phyloP scores from a whole-genome alignment of 768 basidiomycete species.

The Podaxis sp. region DNA sequence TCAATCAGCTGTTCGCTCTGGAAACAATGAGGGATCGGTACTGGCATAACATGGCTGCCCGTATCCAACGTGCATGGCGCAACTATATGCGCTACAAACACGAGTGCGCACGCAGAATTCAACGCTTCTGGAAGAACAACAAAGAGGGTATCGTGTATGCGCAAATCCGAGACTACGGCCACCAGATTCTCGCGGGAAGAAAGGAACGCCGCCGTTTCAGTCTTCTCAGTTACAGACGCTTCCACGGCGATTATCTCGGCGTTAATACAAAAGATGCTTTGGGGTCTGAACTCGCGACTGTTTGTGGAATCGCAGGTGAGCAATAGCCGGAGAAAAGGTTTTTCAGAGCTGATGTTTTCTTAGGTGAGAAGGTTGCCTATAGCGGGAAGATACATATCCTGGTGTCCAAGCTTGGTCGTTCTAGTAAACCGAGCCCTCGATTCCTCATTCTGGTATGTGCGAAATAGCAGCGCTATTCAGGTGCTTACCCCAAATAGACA shows the following conservation, averaged over 20 bases:
- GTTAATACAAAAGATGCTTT: conserved; percentile 79
- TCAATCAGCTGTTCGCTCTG: conserved; percentile 83
- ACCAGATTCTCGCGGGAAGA: conserved; percentile 84
- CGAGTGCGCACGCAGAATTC: conserved; percentile 93
- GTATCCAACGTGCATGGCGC: conserved; percentile 95
- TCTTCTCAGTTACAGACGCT: conserved; percentile 90
- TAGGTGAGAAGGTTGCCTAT: conserved; percentile 80
- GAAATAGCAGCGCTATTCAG: not conserved
- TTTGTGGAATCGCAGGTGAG: conserved; percentile 76
- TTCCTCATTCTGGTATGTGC: conserved; percentile 82
- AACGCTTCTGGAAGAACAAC: conserved; percentile 98
- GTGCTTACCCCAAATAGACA: conserved; percentile 48
- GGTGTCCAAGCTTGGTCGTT: conserved; percentile 81
- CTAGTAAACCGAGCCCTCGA: conserved; percentile 90
- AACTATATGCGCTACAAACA: conserved; percentile 96
- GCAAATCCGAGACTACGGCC: conserved; percentile 91
- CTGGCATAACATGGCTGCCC: conserved; percentile 99
- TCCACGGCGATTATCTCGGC: conserved; percentile 95
- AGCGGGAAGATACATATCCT: conserved; percentile 80
- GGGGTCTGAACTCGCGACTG: conserved; percentile 71
- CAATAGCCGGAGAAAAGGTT: not conserved
- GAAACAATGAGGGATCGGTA: conserved; percentile 99
- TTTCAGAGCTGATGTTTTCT: conserved; percentile 2
- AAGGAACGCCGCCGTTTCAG: conserved; percentile 95
- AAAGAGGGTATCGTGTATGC: conserved; percentile 90